These are phyloP conservation scores for Metarhizium anisopliae DNA, from an alignment of 2,329 filamentous ascomycete genomes.

Conservation along the genomic window DNA sequence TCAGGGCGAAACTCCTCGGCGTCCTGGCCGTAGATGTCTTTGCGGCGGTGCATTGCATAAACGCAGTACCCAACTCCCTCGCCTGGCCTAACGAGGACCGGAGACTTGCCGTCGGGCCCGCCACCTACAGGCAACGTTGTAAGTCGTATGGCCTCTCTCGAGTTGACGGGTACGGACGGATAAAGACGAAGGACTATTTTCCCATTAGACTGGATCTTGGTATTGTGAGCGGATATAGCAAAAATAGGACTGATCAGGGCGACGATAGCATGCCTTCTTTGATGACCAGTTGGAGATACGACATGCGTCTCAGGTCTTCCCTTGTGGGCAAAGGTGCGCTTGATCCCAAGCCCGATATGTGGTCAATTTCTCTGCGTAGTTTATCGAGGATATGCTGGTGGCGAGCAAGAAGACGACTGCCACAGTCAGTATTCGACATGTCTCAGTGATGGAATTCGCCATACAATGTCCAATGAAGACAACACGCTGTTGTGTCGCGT, in stretches of 20 bases:
- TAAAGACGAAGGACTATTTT: slow-evolving; percentile 21
- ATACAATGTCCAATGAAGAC: slow-evolving; percentile 13
- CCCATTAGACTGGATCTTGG: background rate
- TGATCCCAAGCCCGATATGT: slow-evolving; percentile 1
- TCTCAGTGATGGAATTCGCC: background rate
- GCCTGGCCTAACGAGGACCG: slow-evolving; percentile 21
- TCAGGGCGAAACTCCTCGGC: slow-evolving; percentile 27
- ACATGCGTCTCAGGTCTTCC: slow-evolving; percentile 13
- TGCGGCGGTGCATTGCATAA: slow-evolving; percentile 22
- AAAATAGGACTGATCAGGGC: background rate
- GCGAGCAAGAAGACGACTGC: slow-evolving; percentile 8
- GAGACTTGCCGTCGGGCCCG: slow-evolving; percentile 21
- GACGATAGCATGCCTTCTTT: slow-evolving; percentile 9
- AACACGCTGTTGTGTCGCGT: slow-evolving; percentile 15
- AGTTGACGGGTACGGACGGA: slow-evolving; percentile 24
- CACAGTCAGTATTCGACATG: background rate
- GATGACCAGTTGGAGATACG: slow-evolving; percentile 15
- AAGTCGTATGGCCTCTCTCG: slow-evolving; percentile 17
- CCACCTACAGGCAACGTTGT: slow-evolving; percentile 27
- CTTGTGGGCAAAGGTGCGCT: slow-evolving; percentile 1
- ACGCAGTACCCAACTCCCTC: slow-evolving; percentile 18
- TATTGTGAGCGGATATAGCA: background rate
- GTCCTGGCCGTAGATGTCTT: slow-evolving; percentile 26
- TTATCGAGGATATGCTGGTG: slow-evolving; percentile 6
- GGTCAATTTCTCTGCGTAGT: slow-evolving; percentile 9